phyloP scores from a whole-genome alignment of 2,329 filamentous ascomycete genomes.

The Neonectria ditissima region DNA sequence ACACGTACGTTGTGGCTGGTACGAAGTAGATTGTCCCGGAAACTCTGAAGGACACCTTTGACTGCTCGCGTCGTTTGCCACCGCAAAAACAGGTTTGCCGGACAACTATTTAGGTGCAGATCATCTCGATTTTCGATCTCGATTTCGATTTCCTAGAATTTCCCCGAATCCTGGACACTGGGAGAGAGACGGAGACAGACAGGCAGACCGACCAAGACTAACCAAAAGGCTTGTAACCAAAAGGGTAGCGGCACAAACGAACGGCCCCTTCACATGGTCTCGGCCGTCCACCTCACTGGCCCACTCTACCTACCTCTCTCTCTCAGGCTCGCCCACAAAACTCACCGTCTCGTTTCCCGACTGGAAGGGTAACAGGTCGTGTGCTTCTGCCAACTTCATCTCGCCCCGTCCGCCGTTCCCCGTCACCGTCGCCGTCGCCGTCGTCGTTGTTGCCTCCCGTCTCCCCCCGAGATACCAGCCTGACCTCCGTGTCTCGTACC shows the following conservation, averaged over 20 bases:
- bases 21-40: not conserved
- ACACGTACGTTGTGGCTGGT: not conserved
- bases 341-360: constrained; percentile 33
- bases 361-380: constrained; percentile 56
- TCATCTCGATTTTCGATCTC: not conserved
- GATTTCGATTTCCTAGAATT: not conserved
- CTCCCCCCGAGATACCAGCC: constrained; percentile 17
- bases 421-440: constrained; percentile 8
- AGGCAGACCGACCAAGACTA: too few species aligned
- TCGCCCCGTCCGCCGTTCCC: constrained; percentile 22
- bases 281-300: constrained; percentile 45
- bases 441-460: not conserved
- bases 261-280: constrained; percentile 46
- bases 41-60: not conserved
- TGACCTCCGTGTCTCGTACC: constrained; percentile 15
- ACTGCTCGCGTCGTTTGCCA: not conserved
- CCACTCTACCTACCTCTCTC: constrained; percentile 47
- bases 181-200: not conserved
- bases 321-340: constrained; percentile 43
- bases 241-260: constrained; percentile 18
- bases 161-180: not conserved
- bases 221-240: not conserved
- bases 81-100: not conserved
- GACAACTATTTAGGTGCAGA: not conserved
- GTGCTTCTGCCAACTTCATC: constrained; percentile 48